Percentiles rank a stretch among this genome's conserved stretches.
phyloP scores from a whole-genome alignment of 73 alveolate species.

The Loxodes magnus region DNA sequence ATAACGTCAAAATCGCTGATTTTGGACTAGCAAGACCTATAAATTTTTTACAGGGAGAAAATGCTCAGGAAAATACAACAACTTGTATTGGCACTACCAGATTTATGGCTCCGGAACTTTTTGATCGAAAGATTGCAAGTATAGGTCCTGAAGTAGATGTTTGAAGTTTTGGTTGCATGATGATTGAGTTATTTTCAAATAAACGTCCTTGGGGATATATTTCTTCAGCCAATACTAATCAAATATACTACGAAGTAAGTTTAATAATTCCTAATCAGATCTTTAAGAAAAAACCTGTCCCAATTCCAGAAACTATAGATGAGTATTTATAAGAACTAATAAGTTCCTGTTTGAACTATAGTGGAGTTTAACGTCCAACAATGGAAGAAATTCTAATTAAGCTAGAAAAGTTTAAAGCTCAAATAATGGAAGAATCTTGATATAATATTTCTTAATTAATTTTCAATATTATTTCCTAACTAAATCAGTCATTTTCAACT shows the following conservation, averaged over 20 bases:
- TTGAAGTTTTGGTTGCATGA: conserved; percentile 9
- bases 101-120: conserved; percentile 98
- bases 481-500: too few species aligned
- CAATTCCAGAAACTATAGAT: conserved; percentile 7
- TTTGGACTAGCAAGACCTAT: conserved; percentile 90
- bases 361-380: not conserved
- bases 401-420: not conserved
- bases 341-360: not conserved
- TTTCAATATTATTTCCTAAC: too few species aligned
- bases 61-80: conserved; percentile 75
- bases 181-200: conserved; percentile 5
- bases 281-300: conserved; percentile 4
- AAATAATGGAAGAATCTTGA: too few species aligned
- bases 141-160: conserved; percentile 11
- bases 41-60: conserved; percentile 72
- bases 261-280: too few species aligned
- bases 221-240: conserved; percentile 4
- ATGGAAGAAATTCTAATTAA: not conserved
- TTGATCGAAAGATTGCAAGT: conserved; percentile 34
- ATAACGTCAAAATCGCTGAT: conserved; percentile 32
- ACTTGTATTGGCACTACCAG: conserved; percentile 96
- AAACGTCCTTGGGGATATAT: conserved; percentile 11
- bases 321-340: not conserved
- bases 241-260: conserved; percentile 5
- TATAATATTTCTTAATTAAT: too few species aligned